Evolutionary conservation across 805 yeast genomes (phyloP).

Genomic region (Yarrowia hollandica): DNA sequence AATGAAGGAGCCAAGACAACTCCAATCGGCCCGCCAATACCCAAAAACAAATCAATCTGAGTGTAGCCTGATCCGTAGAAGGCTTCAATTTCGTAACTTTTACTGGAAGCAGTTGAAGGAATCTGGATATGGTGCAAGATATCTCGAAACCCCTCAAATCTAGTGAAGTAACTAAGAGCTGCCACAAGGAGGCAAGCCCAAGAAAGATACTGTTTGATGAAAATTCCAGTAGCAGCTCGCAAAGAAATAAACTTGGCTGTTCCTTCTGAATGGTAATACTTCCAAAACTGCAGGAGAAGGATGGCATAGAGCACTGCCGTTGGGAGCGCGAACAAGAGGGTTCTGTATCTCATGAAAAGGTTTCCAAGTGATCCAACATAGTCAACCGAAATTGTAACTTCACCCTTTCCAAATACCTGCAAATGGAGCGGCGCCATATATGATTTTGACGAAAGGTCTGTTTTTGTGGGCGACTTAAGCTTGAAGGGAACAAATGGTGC

Average conservation of each 20-base stretch:
- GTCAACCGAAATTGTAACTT: slow-evolving; percentile 47
- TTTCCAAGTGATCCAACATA: slow-evolving; percentile 59
- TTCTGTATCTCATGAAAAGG: slow-evolving; percentile 70
- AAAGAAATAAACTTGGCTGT: slow-evolving; percentile 40
- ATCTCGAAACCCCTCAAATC: background rate
- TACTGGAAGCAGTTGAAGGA: slow-evolving; percentile 9
- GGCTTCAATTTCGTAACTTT: slow-evolving; percentile 18
- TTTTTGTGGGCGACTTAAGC: slow-evolving; percentile 23
- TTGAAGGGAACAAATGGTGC: slow-evolving; percentile 10
- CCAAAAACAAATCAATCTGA: slow-evolving; percentile 29
- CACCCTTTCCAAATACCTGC: slow-evolving; percentile 37
- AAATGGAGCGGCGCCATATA: slow-evolving; percentile 34
- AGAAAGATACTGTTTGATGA: slow-evolving; percentile 42
- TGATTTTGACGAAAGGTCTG: background rate
- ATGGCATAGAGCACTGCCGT: slow-evolving; percentile 55
- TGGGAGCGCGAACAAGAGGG: slow-evolving; percentile 69
- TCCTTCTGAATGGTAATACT: slow-evolving; percentile 43
- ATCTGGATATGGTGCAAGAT: slow-evolving; percentile 1
- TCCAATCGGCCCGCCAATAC: slow-evolving; percentile 9
- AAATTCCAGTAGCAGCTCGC: slow-evolving; percentile 43
- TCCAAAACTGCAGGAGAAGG: slow-evolving; percentile 55
- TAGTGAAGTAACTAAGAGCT: background rate
- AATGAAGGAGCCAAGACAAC: slow-evolving; percentile 11
- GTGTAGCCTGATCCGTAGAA: slow-evolving; percentile 27
- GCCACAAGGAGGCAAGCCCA: slow-evolving; percentile 50